Conservation (phyloP, 1,139 yeast species). For the Suhomyces chickasaworum region DNA sequence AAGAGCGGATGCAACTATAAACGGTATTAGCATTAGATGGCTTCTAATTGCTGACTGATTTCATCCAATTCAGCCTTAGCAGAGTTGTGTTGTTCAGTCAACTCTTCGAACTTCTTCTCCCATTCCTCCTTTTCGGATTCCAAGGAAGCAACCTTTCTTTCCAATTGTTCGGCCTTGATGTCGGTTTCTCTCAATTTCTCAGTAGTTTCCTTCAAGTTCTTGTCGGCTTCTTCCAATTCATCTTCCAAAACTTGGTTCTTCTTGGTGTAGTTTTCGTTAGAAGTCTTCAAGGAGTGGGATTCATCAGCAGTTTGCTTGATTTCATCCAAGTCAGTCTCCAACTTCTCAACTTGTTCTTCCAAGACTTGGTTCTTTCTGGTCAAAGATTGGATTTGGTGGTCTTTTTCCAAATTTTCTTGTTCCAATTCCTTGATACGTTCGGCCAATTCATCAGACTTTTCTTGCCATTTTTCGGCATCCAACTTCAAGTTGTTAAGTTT, state of each 20-base stretch:
- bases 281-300: constrained; percentile 83
- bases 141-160: constrained; percentile 88
- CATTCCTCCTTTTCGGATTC: constrained; percentile 91
- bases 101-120: constrained; percentile 91
- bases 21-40: constrained; percentile 50
- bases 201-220: constrained; percentile 89
- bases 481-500: constrained; percentile 88
- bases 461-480: constrained; percentile 97
- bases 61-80: constrained; percentile 93
- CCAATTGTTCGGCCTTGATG: constrained; percentile 94
- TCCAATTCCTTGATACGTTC: constrained; percentile 85
- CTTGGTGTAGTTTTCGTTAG: constrained; percentile 89
- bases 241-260: constrained; percentile 92
- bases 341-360: constrained; percentile 88
- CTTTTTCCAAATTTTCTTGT: constrained; percentile 89
- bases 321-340: constrained; percentile 77
- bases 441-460: constrained; percentile 85
- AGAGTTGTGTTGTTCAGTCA: constrained; percentile 74
- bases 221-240: constrained; percentile 90
- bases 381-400: constrained; percentile 90
- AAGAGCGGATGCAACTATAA: constrained; percentile 14
- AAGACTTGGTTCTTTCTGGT: constrained; percentile 89
- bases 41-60: constrained; percentile 90
- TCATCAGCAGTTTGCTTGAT: constrained; percentile 91
- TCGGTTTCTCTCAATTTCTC: constrained; percentile 95